phyloP scores from a whole-genome alignment of 2,329 filamentous ascomycete species.

The Fusarium acutatum region DNA sequence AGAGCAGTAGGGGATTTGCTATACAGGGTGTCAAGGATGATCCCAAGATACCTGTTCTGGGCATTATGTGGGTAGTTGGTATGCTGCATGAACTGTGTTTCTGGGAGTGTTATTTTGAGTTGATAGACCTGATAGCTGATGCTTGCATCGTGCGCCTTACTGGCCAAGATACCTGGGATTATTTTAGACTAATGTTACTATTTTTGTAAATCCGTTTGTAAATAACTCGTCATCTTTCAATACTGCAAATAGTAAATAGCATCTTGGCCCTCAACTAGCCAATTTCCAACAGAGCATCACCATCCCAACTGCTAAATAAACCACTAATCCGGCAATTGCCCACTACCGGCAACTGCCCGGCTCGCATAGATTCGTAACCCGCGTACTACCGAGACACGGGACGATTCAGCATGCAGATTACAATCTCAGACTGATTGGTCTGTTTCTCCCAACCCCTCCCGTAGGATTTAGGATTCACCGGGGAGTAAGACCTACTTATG shows the following conservation, averaged over 20 bases:
- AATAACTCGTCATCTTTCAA: fast-evolving
- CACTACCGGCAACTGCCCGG: neutral
- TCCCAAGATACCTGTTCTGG: too few relatives aligned
- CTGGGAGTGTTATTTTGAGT: neutral
- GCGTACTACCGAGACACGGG: neutral
- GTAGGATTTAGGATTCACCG: neutral
- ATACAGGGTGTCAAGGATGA: too few relatives aligned
- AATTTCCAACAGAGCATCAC: fast-evolving
- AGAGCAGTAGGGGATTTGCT: too few relatives aligned
- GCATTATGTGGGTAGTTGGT: neutral
- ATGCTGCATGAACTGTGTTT: neutral
- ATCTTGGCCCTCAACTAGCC: too few relatives aligned
- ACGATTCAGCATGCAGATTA: neutral
- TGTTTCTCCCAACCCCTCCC: neutral
- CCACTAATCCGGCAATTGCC: neutral
- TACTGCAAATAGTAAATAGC: too few relatives aligned
- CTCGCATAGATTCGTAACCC: neutral
- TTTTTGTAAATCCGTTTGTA: too few relatives aligned
- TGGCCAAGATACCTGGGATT: fast-evolving
- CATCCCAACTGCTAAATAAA: fast-evolving
- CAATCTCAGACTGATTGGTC: neutral
- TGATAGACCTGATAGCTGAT: neutral
- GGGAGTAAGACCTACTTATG: neutral
- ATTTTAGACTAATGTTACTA: neutral
- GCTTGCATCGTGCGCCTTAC: neutral